phyloP scores from a whole-genome alignment of 768 basidiomycete genomes.

The Rhodocollybia butyracea region DNA sequence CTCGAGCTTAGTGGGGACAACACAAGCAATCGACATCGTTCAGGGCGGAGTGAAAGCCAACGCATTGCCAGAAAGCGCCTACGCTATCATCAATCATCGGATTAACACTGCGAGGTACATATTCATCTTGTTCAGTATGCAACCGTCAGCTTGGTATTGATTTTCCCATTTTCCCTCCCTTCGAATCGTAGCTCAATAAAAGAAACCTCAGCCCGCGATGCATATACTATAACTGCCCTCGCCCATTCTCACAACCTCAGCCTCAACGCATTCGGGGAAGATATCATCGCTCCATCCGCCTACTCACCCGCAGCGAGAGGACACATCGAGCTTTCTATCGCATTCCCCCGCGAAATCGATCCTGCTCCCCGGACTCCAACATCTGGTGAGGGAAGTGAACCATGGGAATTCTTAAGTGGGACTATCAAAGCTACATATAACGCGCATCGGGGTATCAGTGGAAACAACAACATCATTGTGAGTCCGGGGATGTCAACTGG shows the following conservation, averaged over 20 bases:
- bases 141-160: no score
- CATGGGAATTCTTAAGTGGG: constrained; percentile 37
- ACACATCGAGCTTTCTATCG: constrained; percentile 14
- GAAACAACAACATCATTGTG: constrained; percentile 17
- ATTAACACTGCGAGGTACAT: constrained; percentile 40
- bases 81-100: constrained; percentile 49
- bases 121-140: no score
- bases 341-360: constrained; percentile 37
- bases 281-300: constrained; percentile 15
- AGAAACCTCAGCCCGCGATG: constrained; percentile 25
- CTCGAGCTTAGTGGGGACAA: constrained; percentile 39
- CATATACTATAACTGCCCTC: constrained; percentile 27
- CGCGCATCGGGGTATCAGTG: no score
- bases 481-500: constrained; percentile 32
- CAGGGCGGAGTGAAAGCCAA: constrained; percentile 47
- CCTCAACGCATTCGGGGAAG: constrained; percentile 34
- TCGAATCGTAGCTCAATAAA: constrained; percentile 39
- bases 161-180: background rate
- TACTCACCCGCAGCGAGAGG: background rate
- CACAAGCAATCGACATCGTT: constrained; percentile 56
- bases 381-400: background rate
- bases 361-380: constrained; percentile 46
- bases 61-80: constrained; percentile 57
- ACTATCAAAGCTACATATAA: constrained; percentile 40
- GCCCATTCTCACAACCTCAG: constrained; percentile 37